Evolutionary conservation across 148 eudicot genomes (phyloP), one percentile per base, ranked within the genome.

Genomic region (Tetragonia tetragonoides): DNA sequence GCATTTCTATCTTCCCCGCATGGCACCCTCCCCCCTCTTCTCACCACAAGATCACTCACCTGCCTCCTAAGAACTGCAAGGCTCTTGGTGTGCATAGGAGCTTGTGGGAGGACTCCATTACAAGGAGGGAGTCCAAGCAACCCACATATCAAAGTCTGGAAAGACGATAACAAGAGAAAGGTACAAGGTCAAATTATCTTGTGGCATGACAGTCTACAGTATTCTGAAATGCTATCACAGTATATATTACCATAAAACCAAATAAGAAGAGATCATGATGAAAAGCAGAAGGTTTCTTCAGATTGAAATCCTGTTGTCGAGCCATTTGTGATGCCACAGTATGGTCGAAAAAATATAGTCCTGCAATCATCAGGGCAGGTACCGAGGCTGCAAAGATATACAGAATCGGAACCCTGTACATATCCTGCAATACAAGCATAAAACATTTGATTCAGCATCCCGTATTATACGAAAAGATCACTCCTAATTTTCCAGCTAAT

Each of bases 261-360:
- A 95, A 93, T 87, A 95, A 77, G 3, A 92, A 71, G 57, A 92
- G 75, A 75, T 95, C 96, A 68, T 92, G 87, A 81, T 95, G 97
- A 74, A 88, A 95, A 41, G 98, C 88, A 68, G 92, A 81, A 38
- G 98, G 97, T 37, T 90, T 95, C 80, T 89, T 90, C 51, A 92
- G 94, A 78, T 95, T 95, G 80, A 89, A 95, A 77, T 95, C 98
- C 77, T 87, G 87, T 70, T 95, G 98, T 54, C 92, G 97, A 56
- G 98, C 93, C 97, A 95, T 68, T 75, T 95, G 96, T 66, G 98
- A 78, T 80, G 98, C 98, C 56, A 95, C 98, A 78, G 94, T 92
- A 69, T 95, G 98, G 80, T 95, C 98, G 46, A 92, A 95, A 83
- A 95, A 95, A 83, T 92, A 92, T 60, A 95, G 87, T 53, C 96